phyloP scores from a whole-genome alignment of 768 basidiomycete genomes.

The Daedaleopsis sinensis region DNA sequence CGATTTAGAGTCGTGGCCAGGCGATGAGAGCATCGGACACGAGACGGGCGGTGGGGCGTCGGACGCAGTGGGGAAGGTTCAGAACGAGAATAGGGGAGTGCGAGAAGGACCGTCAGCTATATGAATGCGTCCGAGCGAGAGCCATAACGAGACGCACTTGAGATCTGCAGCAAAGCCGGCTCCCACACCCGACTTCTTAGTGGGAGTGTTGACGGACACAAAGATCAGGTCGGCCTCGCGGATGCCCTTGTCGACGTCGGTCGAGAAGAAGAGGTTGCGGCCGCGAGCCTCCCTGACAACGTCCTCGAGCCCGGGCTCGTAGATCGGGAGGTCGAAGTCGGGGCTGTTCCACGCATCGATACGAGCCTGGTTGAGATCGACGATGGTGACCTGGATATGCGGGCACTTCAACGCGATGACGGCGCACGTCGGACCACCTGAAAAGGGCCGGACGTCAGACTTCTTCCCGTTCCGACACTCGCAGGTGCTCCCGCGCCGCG shows the following conservation, averaged over 20 bases:
- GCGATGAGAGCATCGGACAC: background rate
- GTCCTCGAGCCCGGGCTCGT: slow-evolving; percentile 94
- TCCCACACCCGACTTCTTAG: slow-evolving; percentile 97
- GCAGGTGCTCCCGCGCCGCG: background rate
- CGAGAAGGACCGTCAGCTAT: background rate
- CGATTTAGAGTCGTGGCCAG: background rate
- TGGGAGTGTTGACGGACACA: slow-evolving; percentile 98
- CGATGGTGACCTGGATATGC: slow-evolving; percentile 93
- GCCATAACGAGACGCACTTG: slow-evolving; percentile 62
- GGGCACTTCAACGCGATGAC: slow-evolving; percentile 95
- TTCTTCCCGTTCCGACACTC: background rate
- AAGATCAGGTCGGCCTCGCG: slow-evolving; percentile 97
- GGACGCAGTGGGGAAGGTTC: background rate
- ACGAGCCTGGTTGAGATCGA: slow-evolving; percentile 93
- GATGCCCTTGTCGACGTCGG: slow-evolving; percentile 92
- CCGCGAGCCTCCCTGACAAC: slow-evolving; percentile 89
- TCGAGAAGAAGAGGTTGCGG: slow-evolving; percentile 96
- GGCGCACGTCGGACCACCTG: slow-evolving; percentile 94
- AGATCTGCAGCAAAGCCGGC: slow-evolving; percentile 98
- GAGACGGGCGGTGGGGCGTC: no score
- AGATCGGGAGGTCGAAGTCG: slow-evolving; percentile 88
- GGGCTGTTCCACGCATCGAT: slow-evolving; percentile 96
- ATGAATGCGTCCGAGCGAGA: slow-evolving; percentile 2
- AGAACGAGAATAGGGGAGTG: background rate
- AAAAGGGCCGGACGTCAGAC: slow-evolving; percentile 4